Conservation (phyloP, 768 basidiomycete species). For the Russula lepida region DNA sequence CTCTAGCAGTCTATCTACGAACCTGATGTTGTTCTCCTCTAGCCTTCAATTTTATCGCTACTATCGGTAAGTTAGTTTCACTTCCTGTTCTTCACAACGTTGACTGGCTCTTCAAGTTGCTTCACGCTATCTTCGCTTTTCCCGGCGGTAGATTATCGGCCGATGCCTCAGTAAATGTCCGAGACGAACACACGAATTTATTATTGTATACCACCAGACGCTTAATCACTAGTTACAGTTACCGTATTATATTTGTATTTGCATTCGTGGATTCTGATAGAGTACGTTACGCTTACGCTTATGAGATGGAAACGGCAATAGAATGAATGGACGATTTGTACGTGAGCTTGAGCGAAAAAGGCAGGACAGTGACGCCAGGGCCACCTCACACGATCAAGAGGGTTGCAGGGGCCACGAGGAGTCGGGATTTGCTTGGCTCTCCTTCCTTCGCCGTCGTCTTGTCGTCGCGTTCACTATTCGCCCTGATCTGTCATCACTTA, state of each 20-base stretch:
- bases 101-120: constrained; percentile 38
- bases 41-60: constrained; percentile 64
- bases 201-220: too few species aligned
- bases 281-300: not conserved
- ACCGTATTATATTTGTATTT: not conserved
- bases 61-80: constrained; percentile 34
- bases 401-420: constrained; percentile 6
- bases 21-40: not conserved
- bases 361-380: constrained; percentile 8
- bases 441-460: constrained; percentile 18
- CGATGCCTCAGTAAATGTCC: not conserved
- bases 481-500: constrained; percentile 9
- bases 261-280: not conserved
- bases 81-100: not conserved
- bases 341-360: constrained; percentile 3
- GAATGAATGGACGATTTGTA: not conserved
- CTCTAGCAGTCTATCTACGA: not conserved
- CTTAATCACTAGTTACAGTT: too few species aligned
- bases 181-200: not conserved
- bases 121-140: constrained; percentile 47
- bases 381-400: not conserved
- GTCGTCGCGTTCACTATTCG: constrained; percentile 15
- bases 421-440: not conserved
- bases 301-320: not conserved
- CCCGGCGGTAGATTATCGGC: constrained; percentile 15